A percentile compares a stretch with the other conserved stretches of the same genome.
These are phyloP conservation scores for Termitomyces sp. DNA, from an alignment of 768 basidiomycete species.

Conservation along the genomic window DNA sequence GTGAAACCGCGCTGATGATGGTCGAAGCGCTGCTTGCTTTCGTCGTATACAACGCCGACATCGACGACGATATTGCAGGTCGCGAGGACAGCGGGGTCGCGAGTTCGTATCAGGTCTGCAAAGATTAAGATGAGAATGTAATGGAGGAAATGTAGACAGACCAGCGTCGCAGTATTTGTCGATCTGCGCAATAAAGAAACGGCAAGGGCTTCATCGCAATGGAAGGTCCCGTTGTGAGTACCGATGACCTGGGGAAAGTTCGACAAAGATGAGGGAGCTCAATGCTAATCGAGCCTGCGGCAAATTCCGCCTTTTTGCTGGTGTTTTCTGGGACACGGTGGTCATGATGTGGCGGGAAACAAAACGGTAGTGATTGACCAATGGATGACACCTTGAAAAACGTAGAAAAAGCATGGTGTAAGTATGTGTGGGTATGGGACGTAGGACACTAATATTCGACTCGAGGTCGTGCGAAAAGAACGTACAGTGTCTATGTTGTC, in stretches of 20 bases:
- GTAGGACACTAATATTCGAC: not conserved
- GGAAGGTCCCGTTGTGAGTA: constrained; percentile 94
- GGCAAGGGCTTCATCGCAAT: constrained; percentile 96
- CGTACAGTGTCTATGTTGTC: constrained; percentile 14
- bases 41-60: constrained; percentile 91
- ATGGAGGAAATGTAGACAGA: constrained; percentile 24
- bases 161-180: constrained; percentile 73
- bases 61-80: constrained; percentile 94
- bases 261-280: not conserved
- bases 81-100: constrained; percentile 69
- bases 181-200: constrained; percentile 86
- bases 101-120: constrained; percentile 64
- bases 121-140: not conserved
- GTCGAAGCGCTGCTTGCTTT: constrained; percentile 76
- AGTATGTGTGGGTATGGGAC: constrained; percentile 9
- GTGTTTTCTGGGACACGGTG: constrained; percentile 19
- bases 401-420: not conserved
- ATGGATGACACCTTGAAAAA: not conserved
- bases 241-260: constrained; percentile 64
- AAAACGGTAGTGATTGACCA: not conserved
- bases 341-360: constrained; percentile 15
- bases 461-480: not conserved
- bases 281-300: constrained; percentile 21
- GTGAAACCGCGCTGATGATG: constrained; percentile 95
- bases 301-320: constrained; percentile 40